A percentile compares a stretch with the other conserved stretches of the same genome.
phyloP scores from a whole-genome alignment of 2,329 filamentous ascomycete species.

The Apiospora arundinis region DNA sequence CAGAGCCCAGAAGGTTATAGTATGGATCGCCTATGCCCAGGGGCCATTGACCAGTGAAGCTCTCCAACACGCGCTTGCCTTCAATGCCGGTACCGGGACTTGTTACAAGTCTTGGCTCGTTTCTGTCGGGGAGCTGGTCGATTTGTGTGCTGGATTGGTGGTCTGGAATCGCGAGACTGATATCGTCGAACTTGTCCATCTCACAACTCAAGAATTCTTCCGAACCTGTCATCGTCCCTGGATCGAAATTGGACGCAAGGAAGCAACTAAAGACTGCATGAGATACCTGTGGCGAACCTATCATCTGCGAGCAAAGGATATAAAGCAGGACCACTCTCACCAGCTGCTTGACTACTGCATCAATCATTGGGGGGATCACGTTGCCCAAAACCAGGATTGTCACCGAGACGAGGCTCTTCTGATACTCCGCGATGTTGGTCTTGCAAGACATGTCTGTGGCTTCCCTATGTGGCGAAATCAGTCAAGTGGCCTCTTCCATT shows the following conservation, averaged over 20 bases:
- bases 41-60: background rate
- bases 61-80: background rate
- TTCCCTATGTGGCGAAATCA: too few species aligned
- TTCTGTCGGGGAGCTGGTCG: background rate
- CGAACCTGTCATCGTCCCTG: background rate
- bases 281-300: background rate
- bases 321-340: background rate
- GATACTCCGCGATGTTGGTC: background rate
- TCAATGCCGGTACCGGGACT: background rate
- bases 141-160: background rate
- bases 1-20: background rate
- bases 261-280: background rate
- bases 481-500: too few species aligned
- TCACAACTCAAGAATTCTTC: background rate
- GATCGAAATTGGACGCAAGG: background rate
- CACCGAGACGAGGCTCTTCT: background rate
- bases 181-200: background rate
- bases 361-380: background rate
- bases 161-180: background rate
- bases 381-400: background rate
- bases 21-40: background rate
- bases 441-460: background rate
- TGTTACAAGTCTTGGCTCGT: background rate
- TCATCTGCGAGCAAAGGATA: background rate
- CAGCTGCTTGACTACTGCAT: background rate